Base-by-base conservation (phyloP, 2,329 filamentous ascomycete genomes). In the Fusarium kyushuense region DNA sequence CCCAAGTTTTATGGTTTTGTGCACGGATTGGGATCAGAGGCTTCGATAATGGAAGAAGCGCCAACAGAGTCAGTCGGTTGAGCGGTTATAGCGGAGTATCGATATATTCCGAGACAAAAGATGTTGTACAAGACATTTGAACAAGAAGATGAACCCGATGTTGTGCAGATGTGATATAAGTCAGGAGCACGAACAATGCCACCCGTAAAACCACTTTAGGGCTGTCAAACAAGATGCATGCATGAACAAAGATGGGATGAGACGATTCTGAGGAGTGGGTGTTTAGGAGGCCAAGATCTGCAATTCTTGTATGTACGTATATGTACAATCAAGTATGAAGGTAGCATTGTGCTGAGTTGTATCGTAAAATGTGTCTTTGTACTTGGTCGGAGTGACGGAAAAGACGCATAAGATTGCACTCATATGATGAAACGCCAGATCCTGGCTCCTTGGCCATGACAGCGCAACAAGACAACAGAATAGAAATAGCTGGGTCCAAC, bases 361-460 rank as follows among this genome's bases (percentile, higher is more conserved):
- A 49, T 38, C 47, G 33, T 38, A 25, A 7, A 45, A 45, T 45
- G 42, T 19, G 27, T 16, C 42, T 30, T 19, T 45, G 16, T 51
- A 38, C 47, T 51, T 51, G 47, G 23, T 25, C 33, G 47, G 47
- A 51, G 33, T 40, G 23, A 51, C 47, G 47, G 47, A 51, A 51
- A 13, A 40, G 38, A 19, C 56, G 67, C 67, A 70, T 70, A 65
- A 68, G 27, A 63, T 66, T 59, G 62, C 40, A 52, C 57, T 41
- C 35, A 41, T 46, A 51, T 58, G 67, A 54, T 68, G 67, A 70
- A 70, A 70, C 67, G 53, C 41, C 47, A 62, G 35, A 67, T 58
- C 67, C 66, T 35, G 67, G 67, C 36, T 54, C 56, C 53, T 27
- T 46, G 63, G 67, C 61, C 62, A 53, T 60, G 68, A 69, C 64